phyloP scores from a whole-genome alignment of 371 early-diverging fungal species.

The Batrachochytrium dendrobatidis region DNA sequence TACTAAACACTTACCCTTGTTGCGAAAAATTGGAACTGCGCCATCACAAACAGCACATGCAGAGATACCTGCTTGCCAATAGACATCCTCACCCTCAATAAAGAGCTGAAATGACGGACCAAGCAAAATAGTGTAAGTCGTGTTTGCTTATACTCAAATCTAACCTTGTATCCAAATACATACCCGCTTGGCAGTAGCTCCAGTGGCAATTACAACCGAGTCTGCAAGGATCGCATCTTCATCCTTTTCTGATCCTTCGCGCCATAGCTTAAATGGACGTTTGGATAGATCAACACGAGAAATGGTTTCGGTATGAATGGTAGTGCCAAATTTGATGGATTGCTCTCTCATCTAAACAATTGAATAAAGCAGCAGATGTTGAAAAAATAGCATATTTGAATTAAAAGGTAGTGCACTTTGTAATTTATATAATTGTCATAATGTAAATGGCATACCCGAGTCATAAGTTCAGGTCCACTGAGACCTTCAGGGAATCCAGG shows the following conservation, averaged over 20 bases:
- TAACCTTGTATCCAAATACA: constrained; percentile 1
- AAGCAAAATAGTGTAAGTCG: too few species aligned
- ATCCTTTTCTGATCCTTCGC: constrained; percentile 67
- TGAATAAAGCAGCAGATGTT: background rate
- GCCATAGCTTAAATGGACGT: constrained; percentile 88
- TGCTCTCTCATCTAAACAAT: constrained; percentile 61
- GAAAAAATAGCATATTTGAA: background rate
- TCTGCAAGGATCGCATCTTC: constrained; percentile 52
- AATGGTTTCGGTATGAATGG: constrained; percentile 85
- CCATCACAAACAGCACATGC: constrained; percentile 99
- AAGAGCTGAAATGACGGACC: constrained; percentile 16
- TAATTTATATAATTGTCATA: background rate
- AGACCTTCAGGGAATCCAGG: constrained; percentile 76
- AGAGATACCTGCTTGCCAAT: constrained; percentile 95
- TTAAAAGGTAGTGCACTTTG: background rate
- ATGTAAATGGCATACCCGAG: constrained; percentile 8
- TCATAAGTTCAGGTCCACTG: constrained; percentile 53
- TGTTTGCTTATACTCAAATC: too few species aligned
- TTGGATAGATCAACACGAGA: constrained; percentile 68
- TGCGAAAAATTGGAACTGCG: constrained; percentile 92
- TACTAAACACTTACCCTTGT: constrained; percentile 52
- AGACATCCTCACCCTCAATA: constrained; percentile 65
- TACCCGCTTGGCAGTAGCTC: constrained; percentile 96
- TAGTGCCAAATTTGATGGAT: constrained; percentile 73
- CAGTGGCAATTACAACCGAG: constrained; percentile 93